Base-by-base conservation (phyloP, 2,329 filamentous ascomycete species). In the Diaporthe batatas region DNA sequence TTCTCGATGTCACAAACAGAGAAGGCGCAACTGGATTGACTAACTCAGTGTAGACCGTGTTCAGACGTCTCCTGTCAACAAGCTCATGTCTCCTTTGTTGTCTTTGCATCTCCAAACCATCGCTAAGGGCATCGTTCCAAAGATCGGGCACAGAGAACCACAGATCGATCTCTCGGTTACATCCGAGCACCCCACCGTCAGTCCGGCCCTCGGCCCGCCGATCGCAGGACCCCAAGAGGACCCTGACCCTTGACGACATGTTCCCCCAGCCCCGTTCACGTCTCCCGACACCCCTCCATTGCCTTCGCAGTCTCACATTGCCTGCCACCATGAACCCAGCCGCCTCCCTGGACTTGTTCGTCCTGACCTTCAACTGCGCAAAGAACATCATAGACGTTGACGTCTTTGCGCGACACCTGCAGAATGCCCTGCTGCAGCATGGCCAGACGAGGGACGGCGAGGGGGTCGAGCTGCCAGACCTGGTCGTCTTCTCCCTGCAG, bases 351-450 rank as follows among this genome's bases (percentile, higher is more conserved):
- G 90, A 92, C 78, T 83, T 95, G 71, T 92, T 97, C 78, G 88
- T 97, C 75, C 83, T 98, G 70, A 97, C 95, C 14, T 98, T 96
- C 86, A 98, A 98, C 81, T 97, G 94, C 79, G 96, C 89, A 42
- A 93, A 94, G 77, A 87, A 87, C 70, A 83, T 91, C 11, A 90
- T 98, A 78, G 87, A 95, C 77, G 86, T 91, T 29, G 85, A 91
- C 49, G 86, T 90, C 68, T 94, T 98, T 78, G 91, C 93, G 18
- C 84, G 88, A 14, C 91, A 95, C 78, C 85, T 98, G 76, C 90
- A 92, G 79, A 80, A 82, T 75, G 86, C 86, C 29, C 87, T 96
- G 72, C 82, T 80, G 73, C 81, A 86, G 74, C 86, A 86, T 80
- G 71, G 62, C 29, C 44, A 34, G 7, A 70, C 58, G 14, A 65